A percentile compares a stretch with the other conserved stretches of the same genome.
These are phyloP conservation scores for Neoarthrinium moseri DNA, from an alignment of 2,329 filamentous ascomycete genomes.

Conservation along the genomic window DNA sequence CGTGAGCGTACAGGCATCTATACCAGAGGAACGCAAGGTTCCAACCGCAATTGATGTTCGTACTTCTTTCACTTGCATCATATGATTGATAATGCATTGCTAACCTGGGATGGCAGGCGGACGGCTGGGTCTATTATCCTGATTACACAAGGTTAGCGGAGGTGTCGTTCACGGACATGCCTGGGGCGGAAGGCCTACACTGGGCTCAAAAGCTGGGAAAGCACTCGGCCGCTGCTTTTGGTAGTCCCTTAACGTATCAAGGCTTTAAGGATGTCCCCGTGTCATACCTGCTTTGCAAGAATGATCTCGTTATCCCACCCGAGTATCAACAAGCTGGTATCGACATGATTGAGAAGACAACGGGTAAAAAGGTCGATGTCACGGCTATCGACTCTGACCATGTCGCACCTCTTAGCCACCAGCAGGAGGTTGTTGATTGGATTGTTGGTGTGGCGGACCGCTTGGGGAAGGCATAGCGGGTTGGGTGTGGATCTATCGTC, in stretches of 20 bases:
- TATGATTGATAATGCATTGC: not conserved
- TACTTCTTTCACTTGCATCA: not conserved
- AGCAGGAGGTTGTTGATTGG: slow-evolving; percentile 24
- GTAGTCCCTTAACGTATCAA: slow-evolving; percentile 30
- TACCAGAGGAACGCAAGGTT: not conserved
- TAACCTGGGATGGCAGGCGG: slow-evolving; percentile 14
- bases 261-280: slow-evolving; percentile 39
- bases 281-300: slow-evolving; percentile 36
- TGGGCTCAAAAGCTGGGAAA: slow-evolving; percentile 8
- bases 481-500: too few relatives aligned
- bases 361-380: slow-evolving; percentile 33
- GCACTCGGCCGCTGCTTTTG: slow-evolving; percentile 34
- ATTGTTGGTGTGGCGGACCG: slow-evolving; percentile 8
- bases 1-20: not conserved
- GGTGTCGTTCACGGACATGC: slow-evolving; percentile 24
- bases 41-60: slow-evolving; percentile 7
- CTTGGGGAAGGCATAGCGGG: not conserved
- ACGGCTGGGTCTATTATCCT: slow-evolving; percentile 24
- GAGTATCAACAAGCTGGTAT: slow-evolving; percentile 27
- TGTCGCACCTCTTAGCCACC: slow-evolving; percentile 24
- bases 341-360: slow-evolving; percentile 25
- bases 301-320: slow-evolving; percentile 31
- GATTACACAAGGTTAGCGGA: slow-evolving; percentile 13
- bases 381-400: slow-evolving; percentile 34
- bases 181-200: slow-evolving; percentile 18